Evolutionary conservation across 768 basidiomycete genomes (phyloP), one percentile per base, ranked within the genome.

Genomic region (Mycena chlorophos): DNA sequence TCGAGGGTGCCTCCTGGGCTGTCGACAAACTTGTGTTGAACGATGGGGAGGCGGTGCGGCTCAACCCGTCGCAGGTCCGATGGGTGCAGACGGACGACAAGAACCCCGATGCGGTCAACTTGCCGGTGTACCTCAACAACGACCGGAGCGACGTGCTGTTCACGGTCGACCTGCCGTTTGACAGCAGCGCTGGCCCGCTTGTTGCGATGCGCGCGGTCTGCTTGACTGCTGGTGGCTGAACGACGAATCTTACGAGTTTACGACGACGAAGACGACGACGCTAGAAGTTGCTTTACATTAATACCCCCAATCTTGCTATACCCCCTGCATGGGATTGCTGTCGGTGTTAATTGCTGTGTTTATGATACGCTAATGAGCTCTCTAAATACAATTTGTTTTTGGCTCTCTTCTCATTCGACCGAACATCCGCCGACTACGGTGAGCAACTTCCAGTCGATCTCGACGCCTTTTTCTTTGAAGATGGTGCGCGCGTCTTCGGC

Each of bases 101-200:
- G 17, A 66, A 66, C 30, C 66, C 67, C 29, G 73, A 72, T 49
- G 63, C 83, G 52, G 89, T 95, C 65, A 89, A 87, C 61, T 75
- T 98, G 20, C 96, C 95, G 0, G 91, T 97, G 40, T 98, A 97
- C 71, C 82, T 98, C 68, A 97, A 98, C 71, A 78, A 80, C 61
- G 89, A 93, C 73, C 83, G 95, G 49, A 89, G 85, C 67, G 91
- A 94, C 65, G 90, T 96, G 29, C 73, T 98, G 65, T 95, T 97
- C 75, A 93, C 90, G 1, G 87, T 96, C 30, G 83, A 91, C 63
- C 70, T 98, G 54, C 88, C 89, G 19, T 88, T 93, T 62, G 88
- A 88, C 57, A 78, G 70, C 57, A 80, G 77, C 38, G 84, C 85
- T 0, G 79, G 84, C 27, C 77, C 86, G 31, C 70, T 91, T 61